Conservation (phyloP, 2,329 filamentous ascomycete genomes). For the Botrytis fabae region DNA sequence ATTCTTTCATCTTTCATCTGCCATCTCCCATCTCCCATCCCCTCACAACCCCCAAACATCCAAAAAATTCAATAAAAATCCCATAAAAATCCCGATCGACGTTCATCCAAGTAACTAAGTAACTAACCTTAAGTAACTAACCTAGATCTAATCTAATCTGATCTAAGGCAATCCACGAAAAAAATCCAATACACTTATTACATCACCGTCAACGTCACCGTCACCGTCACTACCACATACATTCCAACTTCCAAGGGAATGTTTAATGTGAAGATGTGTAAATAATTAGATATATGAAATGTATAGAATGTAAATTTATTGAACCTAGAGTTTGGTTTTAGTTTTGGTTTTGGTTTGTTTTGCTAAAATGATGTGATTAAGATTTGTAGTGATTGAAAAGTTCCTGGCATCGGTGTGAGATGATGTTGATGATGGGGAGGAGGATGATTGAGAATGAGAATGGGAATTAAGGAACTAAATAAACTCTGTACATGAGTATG, state of each 20-base stretch:
- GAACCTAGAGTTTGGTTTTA: background rate
- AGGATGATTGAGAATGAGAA: background rate
- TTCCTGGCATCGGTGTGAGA: background rate
- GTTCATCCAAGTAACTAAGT: background rate
- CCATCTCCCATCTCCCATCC: background rate
- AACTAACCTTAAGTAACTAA: too few relatives aligned
- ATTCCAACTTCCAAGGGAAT: background rate
- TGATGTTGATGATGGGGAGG: background rate
- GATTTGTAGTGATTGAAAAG: background rate
- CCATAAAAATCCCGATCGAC: background rate
- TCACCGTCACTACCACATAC: background rate
- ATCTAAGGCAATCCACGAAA: background rate
- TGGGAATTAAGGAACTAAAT: background rate
- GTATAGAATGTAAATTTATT: background rate
- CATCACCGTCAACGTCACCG: background rate
- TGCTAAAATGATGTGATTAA: background rate
- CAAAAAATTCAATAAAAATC: background rate
- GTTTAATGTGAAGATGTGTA: background rate
- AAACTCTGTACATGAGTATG: background rate
- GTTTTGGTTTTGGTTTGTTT: background rate
- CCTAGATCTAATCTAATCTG: background rate
- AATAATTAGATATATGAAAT: background rate
- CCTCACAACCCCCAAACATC: background rate
- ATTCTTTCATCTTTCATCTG: background rate
- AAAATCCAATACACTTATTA: background rate